These are phyloP conservation scores for Tephrocybe sp. DNA, from an alignment of 768 basidiomycete species.

Conservation along the genomic window DNA sequence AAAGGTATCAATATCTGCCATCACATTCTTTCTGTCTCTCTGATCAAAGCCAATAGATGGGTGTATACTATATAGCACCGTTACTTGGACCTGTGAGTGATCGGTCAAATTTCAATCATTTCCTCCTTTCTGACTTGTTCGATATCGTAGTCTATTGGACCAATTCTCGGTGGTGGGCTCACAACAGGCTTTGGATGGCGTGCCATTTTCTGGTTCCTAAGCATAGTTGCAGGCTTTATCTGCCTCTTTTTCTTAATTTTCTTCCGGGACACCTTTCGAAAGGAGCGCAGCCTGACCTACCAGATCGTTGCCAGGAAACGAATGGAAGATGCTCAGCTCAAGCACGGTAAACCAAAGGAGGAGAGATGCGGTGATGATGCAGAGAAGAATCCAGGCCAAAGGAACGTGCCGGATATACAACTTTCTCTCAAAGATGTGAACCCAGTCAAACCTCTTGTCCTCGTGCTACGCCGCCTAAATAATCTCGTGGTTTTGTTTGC, in stretches of 20 bases:
- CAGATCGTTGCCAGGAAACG: conserved; percentile 58
- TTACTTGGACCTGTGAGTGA: conserved; percentile 60
- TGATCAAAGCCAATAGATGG: conserved; percentile 61
- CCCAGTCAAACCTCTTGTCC: conserved; percentile 60
- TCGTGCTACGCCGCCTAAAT: conserved; percentile 58
- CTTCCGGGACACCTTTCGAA: conserved; percentile 84
- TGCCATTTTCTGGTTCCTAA: conserved; percentile 80
- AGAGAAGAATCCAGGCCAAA: conserved; percentile 25
- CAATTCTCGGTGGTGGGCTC: conserved; percentile 67
- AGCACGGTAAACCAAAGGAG: background rate
- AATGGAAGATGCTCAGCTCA: conserved; percentile 20
- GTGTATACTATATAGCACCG: conserved; percentile 79
- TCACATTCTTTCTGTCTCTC: no score
- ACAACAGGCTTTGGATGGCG: conserved; percentile 74
- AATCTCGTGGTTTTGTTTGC: conserved; percentile 65
- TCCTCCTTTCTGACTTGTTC: background rate
- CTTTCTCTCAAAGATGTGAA: conserved; percentile 67
- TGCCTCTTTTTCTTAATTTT: conserved; percentile 57
- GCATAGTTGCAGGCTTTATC: conserved; percentile 54
- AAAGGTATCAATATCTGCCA: conserved; percentile 38
- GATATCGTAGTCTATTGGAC: conserved; percentile 47
- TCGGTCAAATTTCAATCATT: background rate
- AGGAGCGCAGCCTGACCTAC: conserved; percentile 79
- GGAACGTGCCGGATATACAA: conserved; percentile 38
- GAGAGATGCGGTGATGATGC: conserved; percentile 3